Percentiles rank a stretch among this genome's conserved stretches.
phyloP scores from a whole-genome alignment of 2,329 filamentous ascomycete genomes.

The Paecilomyces fulvus region DNA sequence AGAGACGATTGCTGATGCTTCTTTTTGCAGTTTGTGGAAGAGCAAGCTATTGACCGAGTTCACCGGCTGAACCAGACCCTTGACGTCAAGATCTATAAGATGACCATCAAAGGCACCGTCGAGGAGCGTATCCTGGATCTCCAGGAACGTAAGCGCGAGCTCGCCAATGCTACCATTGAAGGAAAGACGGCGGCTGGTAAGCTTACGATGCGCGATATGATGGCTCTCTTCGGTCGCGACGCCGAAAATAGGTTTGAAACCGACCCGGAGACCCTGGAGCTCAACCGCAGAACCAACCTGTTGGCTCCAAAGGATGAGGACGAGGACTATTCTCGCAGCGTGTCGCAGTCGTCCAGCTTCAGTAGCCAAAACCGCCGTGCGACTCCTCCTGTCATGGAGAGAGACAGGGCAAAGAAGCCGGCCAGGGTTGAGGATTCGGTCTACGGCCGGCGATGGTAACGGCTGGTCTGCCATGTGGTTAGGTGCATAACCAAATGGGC shows the following conservation, averaged over 20 bases:
- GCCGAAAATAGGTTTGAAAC: slow-evolving; percentile 43
- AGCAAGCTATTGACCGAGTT: slow-evolving; percentile 96
- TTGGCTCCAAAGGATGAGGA: slow-evolving; percentile 17
- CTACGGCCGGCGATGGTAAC: slow-evolving; percentile 34
- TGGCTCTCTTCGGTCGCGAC: slow-evolving; percentile 76
- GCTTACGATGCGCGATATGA: slow-evolving; percentile 84
- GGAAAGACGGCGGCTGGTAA: slow-evolving; percentile 68
- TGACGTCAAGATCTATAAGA: slow-evolving; percentile 90
- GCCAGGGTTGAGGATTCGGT: slow-evolving; percentile 30
- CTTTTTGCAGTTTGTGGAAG: slow-evolving; percentile 73
- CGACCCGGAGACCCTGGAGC: slow-evolving; percentile 27
- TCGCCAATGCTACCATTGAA: slow-evolving; percentile 89
- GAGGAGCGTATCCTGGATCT: slow-evolving; percentile 92
- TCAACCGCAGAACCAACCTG: slow-evolving; percentile 24
- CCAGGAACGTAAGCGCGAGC: slow-evolving; percentile 84
- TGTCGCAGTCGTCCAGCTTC: slow-evolving; percentile 9
- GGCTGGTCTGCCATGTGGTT: background rate
- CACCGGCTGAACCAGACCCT: slow-evolving; percentile 96
- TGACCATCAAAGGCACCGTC: slow-evolving; percentile 78
- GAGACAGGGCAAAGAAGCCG: slow-evolving; percentile 9
- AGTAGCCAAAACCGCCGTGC: slow-evolving; percentile 11
- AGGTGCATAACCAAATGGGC: background rate
- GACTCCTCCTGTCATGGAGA: slow-evolving; percentile 13
- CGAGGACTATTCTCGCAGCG: slow-evolving; percentile 9
- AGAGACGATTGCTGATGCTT: slow-evolving; percentile 5